A percentile compares a stretch with the other conserved stretches of the same genome.
phyloP scores from a whole-genome alignment of 148 eudicot genomes.

The Dianthus caryophyllus region DNA sequence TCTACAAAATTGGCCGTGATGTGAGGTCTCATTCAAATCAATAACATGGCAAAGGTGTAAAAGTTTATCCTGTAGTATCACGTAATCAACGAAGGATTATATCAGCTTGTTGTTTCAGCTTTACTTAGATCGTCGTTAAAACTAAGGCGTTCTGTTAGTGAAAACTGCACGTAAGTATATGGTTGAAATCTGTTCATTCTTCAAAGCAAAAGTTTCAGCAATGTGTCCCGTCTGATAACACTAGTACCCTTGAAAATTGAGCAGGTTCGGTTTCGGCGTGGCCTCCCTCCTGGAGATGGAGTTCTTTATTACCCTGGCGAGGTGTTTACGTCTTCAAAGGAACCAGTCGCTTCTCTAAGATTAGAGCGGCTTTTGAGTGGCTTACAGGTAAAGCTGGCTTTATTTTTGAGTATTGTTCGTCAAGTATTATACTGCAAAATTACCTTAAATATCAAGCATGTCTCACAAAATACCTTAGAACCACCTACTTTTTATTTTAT shows the following conservation, averaged over 20 bases:
- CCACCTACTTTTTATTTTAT: too few species aligned
- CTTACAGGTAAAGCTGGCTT: conserved; percentile 58
- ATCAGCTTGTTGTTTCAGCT: background rate
- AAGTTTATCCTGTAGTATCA: too few species aligned
- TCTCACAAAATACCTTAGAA: too few species aligned
- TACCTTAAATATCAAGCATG: too few species aligned
- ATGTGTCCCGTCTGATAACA: background rate
- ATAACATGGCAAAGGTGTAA: background rate
- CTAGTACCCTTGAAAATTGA: background rate
- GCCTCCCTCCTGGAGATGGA: conserved; percentile 98
- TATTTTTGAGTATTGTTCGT: background rate
- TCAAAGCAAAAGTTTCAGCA: background rate
- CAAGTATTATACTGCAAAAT: background rate
- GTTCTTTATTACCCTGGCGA: conserved; percentile 96
- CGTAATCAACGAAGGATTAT: too few species aligned
- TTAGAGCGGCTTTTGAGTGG: conserved; percentile 95
- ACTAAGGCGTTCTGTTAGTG: background rate
- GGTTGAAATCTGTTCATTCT: background rate
- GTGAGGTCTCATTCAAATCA: too few species aligned
- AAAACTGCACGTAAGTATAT: background rate
- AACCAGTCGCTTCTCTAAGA: conserved; percentile 91
- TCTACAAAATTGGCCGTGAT: too few species aligned
- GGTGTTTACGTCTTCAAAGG: conserved; percentile 77
- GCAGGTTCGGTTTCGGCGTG: conserved; percentile 90
- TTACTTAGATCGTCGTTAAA: background rate